Evolutionary conservation across 2,329 filamentous ascomycete species (phyloP), one percentile per base, ranked within the genome.

Genomic region (Penicillium sp.): DNA sequence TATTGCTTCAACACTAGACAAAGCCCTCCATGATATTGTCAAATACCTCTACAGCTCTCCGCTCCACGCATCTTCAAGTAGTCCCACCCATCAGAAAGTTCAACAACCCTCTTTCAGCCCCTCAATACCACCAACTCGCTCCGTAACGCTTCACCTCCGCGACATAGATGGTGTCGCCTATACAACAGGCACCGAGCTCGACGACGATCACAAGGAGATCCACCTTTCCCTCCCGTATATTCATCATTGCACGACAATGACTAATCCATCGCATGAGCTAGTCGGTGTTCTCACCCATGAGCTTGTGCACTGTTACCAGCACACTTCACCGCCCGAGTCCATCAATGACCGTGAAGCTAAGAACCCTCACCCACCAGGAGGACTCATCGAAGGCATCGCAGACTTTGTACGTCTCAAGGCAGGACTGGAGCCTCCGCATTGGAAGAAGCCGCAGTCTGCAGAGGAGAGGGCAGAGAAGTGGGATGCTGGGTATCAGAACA

Each of bases 261-360:
- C 39, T 46, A 61, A 70, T 42, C 64, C 70, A 55, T 34, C 72
- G 65, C 57, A 72, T 36, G 90, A 97, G 74, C 84, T 96, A 53
- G 75, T 83, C 16, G 94, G 94, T 38, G 91, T 97, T 0, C 72
- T 97, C 18, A 87, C 88, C 1, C 93, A 97, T 69, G 93, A 97
- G 74, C 86, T 96, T 56, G 93, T 97, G 13, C 94, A 97, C 75
- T 96, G 91, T 74, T 95, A 88, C 74, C 93, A 97, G 72, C 88
- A 89, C 73, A 86, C 90, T 62, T 87, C 79, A 2, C 76, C 71
- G 9, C 77, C 76, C 0, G 74, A 84, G 41, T 71, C 75, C 2
- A 44, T 24, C 7, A 45, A 53, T n/a, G 33, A 52, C 6, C 50
- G 45, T 3, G 31, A 46, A 13, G 18, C 2, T 31, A 46, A 54